phyloP scores from a whole-genome alignment of 805 yeast genomes.

The Cyberlindnera euphorbiae region DNA sequence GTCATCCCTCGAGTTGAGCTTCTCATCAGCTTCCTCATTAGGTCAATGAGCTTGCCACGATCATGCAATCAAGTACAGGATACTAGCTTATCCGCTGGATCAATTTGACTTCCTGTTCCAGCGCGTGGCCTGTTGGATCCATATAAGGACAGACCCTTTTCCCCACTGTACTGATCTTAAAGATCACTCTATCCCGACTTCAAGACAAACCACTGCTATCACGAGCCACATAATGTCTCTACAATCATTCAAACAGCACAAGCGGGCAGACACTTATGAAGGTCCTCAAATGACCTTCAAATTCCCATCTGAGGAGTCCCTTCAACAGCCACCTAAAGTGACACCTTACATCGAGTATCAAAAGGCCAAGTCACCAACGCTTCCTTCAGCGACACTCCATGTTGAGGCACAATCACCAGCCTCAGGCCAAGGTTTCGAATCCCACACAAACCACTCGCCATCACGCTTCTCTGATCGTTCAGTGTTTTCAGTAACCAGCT shows the following conservation, averaged over 20 bases:
- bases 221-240: not conserved
- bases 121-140: not conserved
- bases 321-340: constrained; percentile 17
- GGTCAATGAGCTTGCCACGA: no score
- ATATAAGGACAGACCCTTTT: no score
- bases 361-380: constrained; percentile 2
- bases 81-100: no score
- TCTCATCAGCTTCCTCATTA: no score
- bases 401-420: not conserved
- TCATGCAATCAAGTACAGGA: no score
- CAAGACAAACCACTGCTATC: no score
- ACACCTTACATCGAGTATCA: constrained; percentile 17
- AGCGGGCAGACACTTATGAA: constrained; percentile 31
- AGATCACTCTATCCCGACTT: no score
- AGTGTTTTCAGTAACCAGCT: not conserved
- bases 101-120: no score
- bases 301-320: constrained; percentile 31
- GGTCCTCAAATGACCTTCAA: constrained; percentile 37
- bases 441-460: no score
- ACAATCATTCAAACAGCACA: constrained; percentile 26
- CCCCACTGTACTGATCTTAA: no score
- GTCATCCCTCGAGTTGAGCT: no score
- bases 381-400: not conserved
- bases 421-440: no score
- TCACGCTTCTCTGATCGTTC: not conserved